These are phyloP conservation scores for Paramecium sexaurelia DNA, from an alignment of 73 alveolate genomes.

Conservation along the genomic window DNA sequence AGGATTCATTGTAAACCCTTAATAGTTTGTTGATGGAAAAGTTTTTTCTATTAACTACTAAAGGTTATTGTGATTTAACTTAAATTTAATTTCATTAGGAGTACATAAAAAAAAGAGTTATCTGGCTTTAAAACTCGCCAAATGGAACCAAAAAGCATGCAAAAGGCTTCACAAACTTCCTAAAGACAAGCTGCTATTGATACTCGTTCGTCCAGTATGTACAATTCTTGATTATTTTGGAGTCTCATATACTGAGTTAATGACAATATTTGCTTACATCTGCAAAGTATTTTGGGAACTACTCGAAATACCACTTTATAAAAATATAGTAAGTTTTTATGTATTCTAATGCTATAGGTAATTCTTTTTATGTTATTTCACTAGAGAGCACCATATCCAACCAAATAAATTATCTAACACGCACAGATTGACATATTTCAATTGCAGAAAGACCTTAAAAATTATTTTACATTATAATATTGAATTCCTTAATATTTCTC, in stretches of 20 bases:
- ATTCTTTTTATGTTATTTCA: constrained; percentile 2
- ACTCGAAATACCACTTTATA: constrained; percentile 72
- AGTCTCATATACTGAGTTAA: constrained; percentile 43
- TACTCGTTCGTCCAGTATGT: constrained; percentile 69
- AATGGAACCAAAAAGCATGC: constrained; percentile 75
- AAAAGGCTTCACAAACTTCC: constrained; percentile 68
- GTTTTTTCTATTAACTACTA: not conserved
- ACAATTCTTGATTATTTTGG: constrained; percentile 66
- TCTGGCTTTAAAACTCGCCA: constrained; percentile 66
- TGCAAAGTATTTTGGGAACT: constrained; percentile 70
- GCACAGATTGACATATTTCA: constrained; percentile 70
- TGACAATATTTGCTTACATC: constrained; percentile 28
- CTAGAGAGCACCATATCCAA: constrained; percentile 78
- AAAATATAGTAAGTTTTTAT: constrained; percentile 66
- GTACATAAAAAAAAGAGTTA: constrained; percentile 62
- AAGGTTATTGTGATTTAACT: not conserved
- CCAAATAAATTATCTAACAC: constrained; percentile 81
- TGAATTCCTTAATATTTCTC: not conserved
- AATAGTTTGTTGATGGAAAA: not conserved
- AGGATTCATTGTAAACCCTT: constrained; percentile 22
- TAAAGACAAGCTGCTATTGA: constrained; percentile 74
- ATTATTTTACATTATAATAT: not conserved
- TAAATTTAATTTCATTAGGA: not conserved
- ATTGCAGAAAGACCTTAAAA: constrained; percentile 33
- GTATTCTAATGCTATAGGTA: constrained; percentile 72